Percentiles rank a stretch among this genome's conserved stretches.
Evolutionary conservation across 2,329 filamentous ascomycete species (phyloP).

Genomic region (Fusarium protoensiforme): DNA sequence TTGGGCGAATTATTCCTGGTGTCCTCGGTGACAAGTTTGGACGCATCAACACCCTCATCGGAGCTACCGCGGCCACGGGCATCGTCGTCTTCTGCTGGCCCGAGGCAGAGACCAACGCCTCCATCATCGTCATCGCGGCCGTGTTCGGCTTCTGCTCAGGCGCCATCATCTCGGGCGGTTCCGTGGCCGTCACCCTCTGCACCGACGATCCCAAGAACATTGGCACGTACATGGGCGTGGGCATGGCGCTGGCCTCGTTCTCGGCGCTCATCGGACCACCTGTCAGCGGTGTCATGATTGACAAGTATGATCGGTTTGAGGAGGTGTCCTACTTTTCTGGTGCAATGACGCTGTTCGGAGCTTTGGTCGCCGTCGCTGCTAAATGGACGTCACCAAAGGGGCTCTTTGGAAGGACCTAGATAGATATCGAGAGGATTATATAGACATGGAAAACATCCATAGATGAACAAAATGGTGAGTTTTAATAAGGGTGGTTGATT

Average conservation of each 20-base stretch:
- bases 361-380: conserved; percentile 14
- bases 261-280: conserved; percentile 56
- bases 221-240: conserved; percentile 67
- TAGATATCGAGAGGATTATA: neutral
- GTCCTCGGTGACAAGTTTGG: conserved; percentile 68
- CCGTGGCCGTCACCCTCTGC: conserved; percentile 54
- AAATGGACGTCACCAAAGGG: conserved; percentile 31
- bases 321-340: conserved; percentile 39
- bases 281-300: conserved; percentile 49
- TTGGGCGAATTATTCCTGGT: conserved; percentile 69
- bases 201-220: conserved; percentile 45
- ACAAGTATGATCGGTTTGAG: conserved; percentile 46
- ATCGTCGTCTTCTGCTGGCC: conserved; percentile 46
- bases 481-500: neutral
- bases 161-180: conserved; percentile 56
- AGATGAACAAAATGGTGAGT: neutral
- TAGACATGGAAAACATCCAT: neutral
- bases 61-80: conserved; percentile 5
- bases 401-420: conserved; percentile 31
- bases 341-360: conserved; percentile 36
- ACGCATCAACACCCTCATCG: conserved; percentile 59
- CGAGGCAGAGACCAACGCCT: conserved; percentile 43
- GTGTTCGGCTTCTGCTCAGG: conserved; percentile 54
- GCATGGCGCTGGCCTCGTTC: conserved; percentile 54
- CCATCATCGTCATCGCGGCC: conserved; percentile 49